Percentiles rank a stretch among this genome's conserved stretches.
phyloP scores from a whole-genome alignment of 495 filamentous ascomycete genomes.

The Usnea hakonensis region DNA sequence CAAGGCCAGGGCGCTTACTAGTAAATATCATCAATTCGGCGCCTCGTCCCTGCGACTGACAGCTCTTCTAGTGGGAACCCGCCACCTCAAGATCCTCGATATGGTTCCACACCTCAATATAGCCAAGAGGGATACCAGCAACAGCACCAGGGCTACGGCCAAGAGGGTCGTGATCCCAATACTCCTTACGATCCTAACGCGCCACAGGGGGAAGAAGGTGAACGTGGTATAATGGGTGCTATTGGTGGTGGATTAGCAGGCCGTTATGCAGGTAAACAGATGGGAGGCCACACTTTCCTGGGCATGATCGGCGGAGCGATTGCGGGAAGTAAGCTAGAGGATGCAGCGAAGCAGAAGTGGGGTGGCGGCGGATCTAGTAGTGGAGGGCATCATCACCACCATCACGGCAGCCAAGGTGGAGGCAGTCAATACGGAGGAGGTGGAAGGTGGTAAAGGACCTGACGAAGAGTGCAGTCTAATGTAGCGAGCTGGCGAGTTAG shows the following conservation, averaged over 20 bases:
- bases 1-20: conserved; percentile 34
- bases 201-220: conserved; percentile 33
- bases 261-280: conserved; percentile 36
- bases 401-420: conserved; percentile 23
- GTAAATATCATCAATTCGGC: conserved; percentile 22
- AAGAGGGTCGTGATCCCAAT: conserved; percentile 10
- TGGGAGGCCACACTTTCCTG: conserved; percentile 38
- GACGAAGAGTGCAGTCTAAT: background rate
- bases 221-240: conserved; percentile 38
- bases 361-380: conserved; percentile 4
- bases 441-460: background rate
- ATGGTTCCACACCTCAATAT: conserved; percentile 21
- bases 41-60: conserved; percentile 3
- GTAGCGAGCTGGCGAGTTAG: background rate
- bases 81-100: conserved; percentile 15
- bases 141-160: conserved; percentile 17
- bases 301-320: conserved; percentile 45
- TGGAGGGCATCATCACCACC: conserved; percentile 15
- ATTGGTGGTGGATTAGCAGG: conserved; percentile 42
- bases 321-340: conserved; percentile 38
- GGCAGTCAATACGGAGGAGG: conserved; percentile 21
- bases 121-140: conserved; percentile 20
- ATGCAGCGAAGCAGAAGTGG: conserved; percentile 33
- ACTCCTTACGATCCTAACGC: conserved; percentile 24
- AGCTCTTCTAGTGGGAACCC: conserved; percentile 18